These are phyloP conservation scores for Glomus cerebriforme DNA, from an alignment of 192 early-diverging fungal genomes.

Conservation along the genomic window DNA sequence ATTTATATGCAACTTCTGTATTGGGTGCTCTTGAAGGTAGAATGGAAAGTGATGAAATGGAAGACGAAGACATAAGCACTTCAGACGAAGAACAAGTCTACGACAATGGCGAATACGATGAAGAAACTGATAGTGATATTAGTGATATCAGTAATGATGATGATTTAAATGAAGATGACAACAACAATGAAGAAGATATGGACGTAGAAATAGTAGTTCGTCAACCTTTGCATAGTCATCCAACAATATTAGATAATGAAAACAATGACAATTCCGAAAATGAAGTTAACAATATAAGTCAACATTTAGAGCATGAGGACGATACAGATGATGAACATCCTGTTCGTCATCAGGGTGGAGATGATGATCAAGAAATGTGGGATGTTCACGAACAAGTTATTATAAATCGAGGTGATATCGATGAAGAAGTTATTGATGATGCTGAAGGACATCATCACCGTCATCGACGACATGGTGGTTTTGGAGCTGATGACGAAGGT, in stretches of 20 bases:
- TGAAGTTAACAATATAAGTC: conserved; percentile 57
- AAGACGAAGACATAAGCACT: conserved; percentile 52
- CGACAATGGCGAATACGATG: conserved; percentile 70
- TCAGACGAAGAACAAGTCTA: conserved; percentile 66
- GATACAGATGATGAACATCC: conserved; percentile 48
- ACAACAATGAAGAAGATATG: conserved; percentile 62
- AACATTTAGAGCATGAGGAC: conserved; percentile 49
- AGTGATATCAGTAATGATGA: conserved; percentile 61
- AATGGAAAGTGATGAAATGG: conserved; percentile 70
- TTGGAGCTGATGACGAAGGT: conserved; percentile 48
- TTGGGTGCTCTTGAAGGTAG: conserved; percentile 80
- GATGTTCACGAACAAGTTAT: conserved; percentile 50
- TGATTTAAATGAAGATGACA: conserved; percentile 39
- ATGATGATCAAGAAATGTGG: conserved; percentile 62
- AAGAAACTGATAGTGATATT: conserved; percentile 65
- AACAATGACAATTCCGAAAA: conserved; percentile 47
- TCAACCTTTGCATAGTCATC: conserved; percentile 45
- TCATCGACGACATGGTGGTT: conserved; percentile 43
- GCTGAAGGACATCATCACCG: conserved; percentile 56
- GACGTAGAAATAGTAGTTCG: conserved; percentile 55
- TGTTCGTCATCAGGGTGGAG: conserved; percentile 59
- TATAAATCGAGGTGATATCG: conserved; percentile 44
- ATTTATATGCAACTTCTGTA: conserved; percentile 80
- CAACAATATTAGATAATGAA: conserved; percentile 55
- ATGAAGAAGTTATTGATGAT: conserved; percentile 47